Evolutionary conservation across 352 stramenopile genomes (phyloP).

Genomic region (Phytophthora sp.): DNA sequence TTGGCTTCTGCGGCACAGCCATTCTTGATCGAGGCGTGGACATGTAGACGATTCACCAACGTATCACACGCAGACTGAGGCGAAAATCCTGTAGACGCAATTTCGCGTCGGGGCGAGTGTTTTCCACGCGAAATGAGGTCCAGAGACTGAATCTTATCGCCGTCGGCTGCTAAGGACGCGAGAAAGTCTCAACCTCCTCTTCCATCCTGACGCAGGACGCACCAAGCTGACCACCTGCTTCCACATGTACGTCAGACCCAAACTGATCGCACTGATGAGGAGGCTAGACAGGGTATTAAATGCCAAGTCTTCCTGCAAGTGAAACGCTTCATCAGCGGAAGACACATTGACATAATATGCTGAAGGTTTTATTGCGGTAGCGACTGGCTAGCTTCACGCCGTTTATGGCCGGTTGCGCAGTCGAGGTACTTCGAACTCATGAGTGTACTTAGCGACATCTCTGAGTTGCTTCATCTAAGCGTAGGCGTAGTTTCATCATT

Average conservation of each 20-base stretch:
- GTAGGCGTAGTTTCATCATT: conserved; percentile 9
- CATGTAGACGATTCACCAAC: too few species aligned
- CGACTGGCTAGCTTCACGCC: neutral
- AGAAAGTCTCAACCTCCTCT: conserved; percentile 8
- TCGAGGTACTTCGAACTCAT: too few species aligned
- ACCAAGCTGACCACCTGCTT: neutral
- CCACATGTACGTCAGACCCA: too few species aligned
- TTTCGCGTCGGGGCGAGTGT: neutral
- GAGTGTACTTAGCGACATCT: neutral
- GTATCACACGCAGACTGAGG: too few species aligned
- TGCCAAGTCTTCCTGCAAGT: neutral
- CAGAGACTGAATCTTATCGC: conserved; percentile 17
- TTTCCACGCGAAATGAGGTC: neutral
- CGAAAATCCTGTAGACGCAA: neutral
- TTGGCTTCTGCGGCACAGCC: too few species aligned
- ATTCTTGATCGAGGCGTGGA: too few species aligned
- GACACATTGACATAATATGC: conserved; percentile 2
- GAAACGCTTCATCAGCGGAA: neutral
- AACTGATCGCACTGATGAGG: too few species aligned
- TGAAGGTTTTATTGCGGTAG: neutral
- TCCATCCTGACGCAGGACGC: conserved; percentile 13
- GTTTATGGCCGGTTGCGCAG: conserved; percentile 7
- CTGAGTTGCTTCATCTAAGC: too few species aligned
- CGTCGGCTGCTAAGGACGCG: conserved; percentile 6
- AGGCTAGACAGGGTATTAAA: neutral